Evolutionary conservation across 176 grass and related monocot genomes (phyloP).

Genomic region (Chloris gayana): DNA sequence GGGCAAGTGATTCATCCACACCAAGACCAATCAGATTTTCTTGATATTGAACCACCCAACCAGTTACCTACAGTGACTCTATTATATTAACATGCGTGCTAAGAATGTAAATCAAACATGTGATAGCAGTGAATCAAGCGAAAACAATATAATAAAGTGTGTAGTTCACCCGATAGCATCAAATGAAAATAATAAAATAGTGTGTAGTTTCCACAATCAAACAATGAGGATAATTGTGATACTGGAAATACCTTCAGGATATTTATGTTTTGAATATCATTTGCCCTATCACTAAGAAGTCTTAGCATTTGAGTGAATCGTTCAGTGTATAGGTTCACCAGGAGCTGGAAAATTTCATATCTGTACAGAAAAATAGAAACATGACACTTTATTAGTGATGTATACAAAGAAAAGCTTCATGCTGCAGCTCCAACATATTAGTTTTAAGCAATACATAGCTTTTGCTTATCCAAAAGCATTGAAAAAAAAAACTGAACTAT

Average conservation of each 20-base stretch:
- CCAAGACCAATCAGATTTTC: constrained; percentile 95
- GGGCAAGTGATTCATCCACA: constrained; percentile 94
- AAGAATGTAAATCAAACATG: constrained; percentile 28
- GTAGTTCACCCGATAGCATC: background rate
- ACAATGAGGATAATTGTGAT: background rate
- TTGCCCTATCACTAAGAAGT: constrained; percentile 94
- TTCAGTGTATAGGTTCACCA: constrained; percentile 97
- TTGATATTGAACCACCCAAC: constrained; percentile 99
- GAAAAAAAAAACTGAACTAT: background rate
- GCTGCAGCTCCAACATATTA: background rate
- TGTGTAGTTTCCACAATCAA: constrained; percentile 11
- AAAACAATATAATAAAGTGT: constrained; percentile 23
- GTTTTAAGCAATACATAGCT: constrained; percentile 24
- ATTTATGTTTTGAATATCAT: constrained; percentile 94
- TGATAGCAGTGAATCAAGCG: constrained; percentile 14
- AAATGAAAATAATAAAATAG: constrained; percentile 1
- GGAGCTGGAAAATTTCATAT: constrained; percentile 99
- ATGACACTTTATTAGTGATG: too few relatives aligned
- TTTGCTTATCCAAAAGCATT: background rate
- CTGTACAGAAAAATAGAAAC: constrained; percentile 51
- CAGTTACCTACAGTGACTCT: constrained; percentile 74
- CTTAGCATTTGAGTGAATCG: constrained; percentile 97
- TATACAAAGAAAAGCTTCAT: constrained; percentile 25
- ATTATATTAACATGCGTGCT: constrained; percentile 37
- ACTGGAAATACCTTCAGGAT: constrained; percentile 82